Evolutionary conservation across 2,329 filamentous ascomycete species (phyloP).

Genomic region (Aspergillus ruber): DNA sequence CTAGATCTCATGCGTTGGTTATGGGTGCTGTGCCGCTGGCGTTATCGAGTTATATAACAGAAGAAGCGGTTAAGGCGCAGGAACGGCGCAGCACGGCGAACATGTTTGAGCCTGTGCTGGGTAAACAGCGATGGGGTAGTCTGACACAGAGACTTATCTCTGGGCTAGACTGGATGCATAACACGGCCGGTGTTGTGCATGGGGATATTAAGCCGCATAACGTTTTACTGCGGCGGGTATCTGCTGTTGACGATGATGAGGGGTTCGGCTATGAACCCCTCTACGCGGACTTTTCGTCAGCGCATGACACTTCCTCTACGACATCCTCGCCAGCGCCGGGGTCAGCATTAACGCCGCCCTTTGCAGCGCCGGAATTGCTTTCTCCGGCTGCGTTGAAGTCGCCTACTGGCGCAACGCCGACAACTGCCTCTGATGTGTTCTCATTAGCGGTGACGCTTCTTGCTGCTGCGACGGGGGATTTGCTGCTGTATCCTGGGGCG

Average conservation of each 20-base stretch:
- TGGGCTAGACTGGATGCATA: constrained; percentile 41
- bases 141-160: constrained; percentile 36
- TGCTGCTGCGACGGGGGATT: constrained; percentile 40
- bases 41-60: constrained; percentile 37
- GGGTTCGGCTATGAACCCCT: constrained; percentile 36
- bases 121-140: constrained; percentile 33
- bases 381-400: constrained; percentile 30
- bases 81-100: constrained; percentile 32
- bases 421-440: constrained; percentile 40
- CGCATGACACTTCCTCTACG: constrained; percentile 18
- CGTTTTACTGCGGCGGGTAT: constrained; percentile 30
- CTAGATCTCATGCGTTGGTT: constrained; percentile 34
- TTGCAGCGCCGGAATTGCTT: constrained; percentile 41
- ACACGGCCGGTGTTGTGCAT: constrained; percentile 35
- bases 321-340: constrained; percentile 6
- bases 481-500: constrained; percentile 37
- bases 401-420: constrained; percentile 23
- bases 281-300: constrained; percentile 41
- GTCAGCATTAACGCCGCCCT: constrained; percentile 40
- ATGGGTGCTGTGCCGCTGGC: constrained; percentile 40
- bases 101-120: constrained; percentile 42
- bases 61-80: constrained; percentile 22
- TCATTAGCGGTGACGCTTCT: constrained; percentile 41
- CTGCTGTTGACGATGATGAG: constrained; percentile 6
- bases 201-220: constrained; percentile 46